Base-by-base conservation (phyloP, 345 rosid genomes). In the Aegle marmelos region DNA sequence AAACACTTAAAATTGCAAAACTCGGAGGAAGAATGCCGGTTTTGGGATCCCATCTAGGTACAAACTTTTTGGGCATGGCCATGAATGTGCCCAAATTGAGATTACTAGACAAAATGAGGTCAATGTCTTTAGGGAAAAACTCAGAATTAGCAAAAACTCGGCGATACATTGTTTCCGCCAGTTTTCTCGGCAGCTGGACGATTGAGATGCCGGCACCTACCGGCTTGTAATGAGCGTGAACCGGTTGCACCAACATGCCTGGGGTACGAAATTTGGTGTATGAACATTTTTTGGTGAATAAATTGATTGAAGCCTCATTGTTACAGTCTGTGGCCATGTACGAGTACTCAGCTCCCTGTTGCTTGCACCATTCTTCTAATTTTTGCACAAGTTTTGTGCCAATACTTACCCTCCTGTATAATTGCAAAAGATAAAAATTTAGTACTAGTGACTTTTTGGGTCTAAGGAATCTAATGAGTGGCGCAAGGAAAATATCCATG, bases 251-350 rank as follows among this genome's bases (percentile, higher is more conserved):
- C 76, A 90, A 72, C 87, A 91, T 74, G 8, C 88, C 78, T 0
- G 86, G 97, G 41, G 90, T 85, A 1, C 90, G 87, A 66, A 89
- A 90, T 72, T 90, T 90, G 56, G 76, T 75, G 83, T 90, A 93
- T 4, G 77, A 78, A 37, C 84, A 87, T 77, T 85, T 89, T 59
- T 77, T 70, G 57, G 90, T 91, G 80, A 93, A 93, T 60, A 93
- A 83, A 70, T 86, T 87, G 84, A 93, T 83, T 73, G 97, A 93
- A 68, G 93, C 72, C 64, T 85, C 79, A 75, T 93, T 93, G 79
- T 76, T 84, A 84, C 87, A 83, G 1, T 92, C 92, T 4, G 94
- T 91, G 56, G 98, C 93, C 91, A 90, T 91, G 84, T 90, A 91
- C 13, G 86, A 82, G 68, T 90, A 91, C 34, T 85, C 90, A 48